Base-by-base conservation (phyloP, 2,329 filamentous ascomycete species). In the Tothia fuscella region DNA sequence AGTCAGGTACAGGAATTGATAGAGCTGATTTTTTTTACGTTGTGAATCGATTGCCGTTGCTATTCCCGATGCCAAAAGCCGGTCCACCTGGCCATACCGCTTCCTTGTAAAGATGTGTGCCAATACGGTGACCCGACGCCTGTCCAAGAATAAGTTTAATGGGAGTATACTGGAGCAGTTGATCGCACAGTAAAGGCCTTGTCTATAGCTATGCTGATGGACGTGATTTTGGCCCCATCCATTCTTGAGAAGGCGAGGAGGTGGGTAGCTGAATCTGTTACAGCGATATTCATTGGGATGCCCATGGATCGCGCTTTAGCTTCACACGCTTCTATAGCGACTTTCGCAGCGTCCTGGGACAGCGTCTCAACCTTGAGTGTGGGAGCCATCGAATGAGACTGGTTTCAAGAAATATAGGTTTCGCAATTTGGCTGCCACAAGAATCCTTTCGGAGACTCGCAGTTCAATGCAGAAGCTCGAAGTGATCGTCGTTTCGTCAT, bases 141-240 rank as follows among this genome's bases (percentile, higher is more conserved):
- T n/a, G n/a, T n/a, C n/a, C n/a, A n/a, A n/a, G n/a, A n/a, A n/a
- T n/a, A n/a, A n/a, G n/a, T n/a, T n/a, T n/a, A n/a, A n/a, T n/a
- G n/a, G n/a, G n/a, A n/a, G n/a, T n/a, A n/a, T n/a, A n/a, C n/a
- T n/a, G n/a, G n/a, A n/a, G n/a, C n/a, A n/a, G n/a, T n/a, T n/a
- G n/a, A n/a, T n/a, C n/a, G n/a, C n/a, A n/a, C n/a, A n/a, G 71
- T 75, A 51, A 72, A 74, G 13, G 71, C 71, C 47, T 74, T 72
- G 37, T 80, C 76, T 12, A 82, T 80, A 1, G 75, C 70, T 53
- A 80, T 70, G 55, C 74, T 72, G 48, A 78, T 71, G 3, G 72
- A 64, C n/a, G 66, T 69, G 12, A 68, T 49, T 47, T 69, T 70
- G 16, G 66, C 65, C 44, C 56, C 59, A 48, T 66, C 64, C 64